Conservation (phyloP, 1,284 basidiomycete species). For the Rhodotorula glutinis region DNA sequence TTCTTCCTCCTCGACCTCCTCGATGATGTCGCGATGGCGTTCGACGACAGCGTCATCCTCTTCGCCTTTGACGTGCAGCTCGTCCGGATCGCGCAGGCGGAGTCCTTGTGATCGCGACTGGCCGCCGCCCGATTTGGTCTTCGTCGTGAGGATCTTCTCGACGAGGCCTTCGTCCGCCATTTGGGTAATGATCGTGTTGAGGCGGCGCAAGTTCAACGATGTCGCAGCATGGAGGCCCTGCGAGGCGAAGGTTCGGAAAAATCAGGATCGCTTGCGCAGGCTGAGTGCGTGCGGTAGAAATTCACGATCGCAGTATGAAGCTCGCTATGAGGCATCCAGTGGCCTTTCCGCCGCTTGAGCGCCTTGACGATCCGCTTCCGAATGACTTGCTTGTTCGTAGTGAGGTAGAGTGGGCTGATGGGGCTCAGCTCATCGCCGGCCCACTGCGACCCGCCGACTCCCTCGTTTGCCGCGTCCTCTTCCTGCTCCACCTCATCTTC, state of each 20-base stretch:
- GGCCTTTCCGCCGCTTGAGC: conserved; percentile 4
- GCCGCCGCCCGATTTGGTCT: background rate
- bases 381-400: conserved; percentile 4
- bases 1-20: background rate
- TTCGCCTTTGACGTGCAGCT: background rate
- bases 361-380: conserved; percentile 7
- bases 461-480: conserved; percentile 9
- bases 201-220: conserved; percentile 69
- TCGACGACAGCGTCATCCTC: background rate
- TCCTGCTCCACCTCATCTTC: conserved; percentile 22
- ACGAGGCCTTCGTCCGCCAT: conserved; percentile 65
- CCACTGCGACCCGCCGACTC: background rate
- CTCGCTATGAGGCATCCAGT: conserved; percentile 40
- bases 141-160: conserved; percentile 57
- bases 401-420: conserved; percentile 5
- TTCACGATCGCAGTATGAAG: conserved; percentile 42
- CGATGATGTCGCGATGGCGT: background rate
- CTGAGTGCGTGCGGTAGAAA: background rate
- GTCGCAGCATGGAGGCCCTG: conserved; percentile 46
- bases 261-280: background rate
- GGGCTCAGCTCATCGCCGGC: conserved; percentile 2
- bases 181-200: conserved; percentile 65
- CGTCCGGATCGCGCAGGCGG: conserved; percentile 4
- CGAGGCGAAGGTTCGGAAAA: background rate
- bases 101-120: background rate